phyloP scores from a whole-genome alignment of 495 filamentous ascomycete species.

The Neurospora cerealis region DNA sequence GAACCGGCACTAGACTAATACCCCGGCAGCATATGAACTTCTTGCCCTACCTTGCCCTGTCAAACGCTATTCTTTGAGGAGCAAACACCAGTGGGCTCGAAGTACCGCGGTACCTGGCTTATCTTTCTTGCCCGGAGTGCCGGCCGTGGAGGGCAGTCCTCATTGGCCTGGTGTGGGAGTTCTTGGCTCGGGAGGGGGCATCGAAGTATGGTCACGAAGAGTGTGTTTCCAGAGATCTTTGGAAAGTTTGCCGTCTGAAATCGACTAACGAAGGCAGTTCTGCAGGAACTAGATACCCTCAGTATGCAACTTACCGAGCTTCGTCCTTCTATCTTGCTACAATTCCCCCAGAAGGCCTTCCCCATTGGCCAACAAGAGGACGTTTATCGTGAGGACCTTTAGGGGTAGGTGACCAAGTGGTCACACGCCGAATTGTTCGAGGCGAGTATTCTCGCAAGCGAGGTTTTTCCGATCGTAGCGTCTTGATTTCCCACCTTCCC shows the following conservation, averaged over 20 bases:
- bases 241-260: not conserved
- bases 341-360: not conserved
- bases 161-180: not conserved
- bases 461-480: not conserved
- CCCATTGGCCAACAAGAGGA: not conserved
- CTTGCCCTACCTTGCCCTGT: not conserved
- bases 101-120: not conserved
- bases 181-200: not conserved
- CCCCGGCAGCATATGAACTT: not conserved
- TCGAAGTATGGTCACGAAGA: not conserved
- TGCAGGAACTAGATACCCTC: not conserved
- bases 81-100: not conserved
- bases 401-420: not conserved
- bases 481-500: not conserved
- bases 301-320: not conserved
- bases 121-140: not conserved
- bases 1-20: not conserved
- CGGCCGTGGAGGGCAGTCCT: not conserved
- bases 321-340: not conserved
- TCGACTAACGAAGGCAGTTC: not conserved
- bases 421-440: not conserved
- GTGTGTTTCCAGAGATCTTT: not conserved
- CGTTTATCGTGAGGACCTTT: not conserved
- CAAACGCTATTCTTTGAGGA: not conserved
- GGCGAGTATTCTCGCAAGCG: too few relatives aligned